Percentiles rank a stretch among this genome's conserved stretches.
phyloP scores from a whole-genome alignment of 73 alveolate genomes.

The Paramecium bursaria region DNA sequence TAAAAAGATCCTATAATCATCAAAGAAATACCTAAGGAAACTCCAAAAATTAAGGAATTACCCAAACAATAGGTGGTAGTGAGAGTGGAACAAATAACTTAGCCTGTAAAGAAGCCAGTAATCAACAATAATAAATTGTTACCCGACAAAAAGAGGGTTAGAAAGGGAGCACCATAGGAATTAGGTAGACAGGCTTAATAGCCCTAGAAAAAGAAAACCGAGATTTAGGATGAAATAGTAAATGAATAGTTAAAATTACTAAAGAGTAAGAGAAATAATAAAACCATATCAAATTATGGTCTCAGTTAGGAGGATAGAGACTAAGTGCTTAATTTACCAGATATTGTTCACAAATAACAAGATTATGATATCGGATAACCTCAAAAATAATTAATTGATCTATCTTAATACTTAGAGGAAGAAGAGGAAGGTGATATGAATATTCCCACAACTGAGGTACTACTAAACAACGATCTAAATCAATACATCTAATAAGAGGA shows the following conservation, averaged over 20 bases:
- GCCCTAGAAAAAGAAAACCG: not conserved
- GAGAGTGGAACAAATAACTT: slow-evolving; percentile 11
- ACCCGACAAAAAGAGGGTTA: slow-evolving; percentile 45
- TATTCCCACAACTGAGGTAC: not conserved
- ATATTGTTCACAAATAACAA: slow-evolving; percentile 20
- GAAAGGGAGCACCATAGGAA: slow-evolving; percentile 70
- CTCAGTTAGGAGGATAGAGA: slow-evolving; percentile 45
- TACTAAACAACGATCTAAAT: not conserved
- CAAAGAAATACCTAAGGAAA: not conserved
- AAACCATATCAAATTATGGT: not conserved
- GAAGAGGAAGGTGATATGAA: not conserved
- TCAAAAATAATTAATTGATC: slow-evolving; percentile 43
- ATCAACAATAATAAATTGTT: not conserved
- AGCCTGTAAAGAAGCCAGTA: slow-evolving; percentile 11
- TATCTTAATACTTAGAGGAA: slow-evolving; percentile 9
- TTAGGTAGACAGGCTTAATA: slow-evolving; percentile 18
- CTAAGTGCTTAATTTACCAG: slow-evolving; percentile 62
- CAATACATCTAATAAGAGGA: not conserved
- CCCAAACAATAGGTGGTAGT: not conserved
- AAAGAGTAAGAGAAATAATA: not conserved
- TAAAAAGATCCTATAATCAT: slow-evolving; percentile 9
- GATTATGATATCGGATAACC: slow-evolving; percentile 24
- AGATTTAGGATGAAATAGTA: not conserved
- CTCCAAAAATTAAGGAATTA: not conserved
- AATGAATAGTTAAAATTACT: not conserved